These are phyloP conservation scores for Gossypium davidsonii DNA, from an alignment of 441 rosid species.

Conservation along the genomic window DNA sequence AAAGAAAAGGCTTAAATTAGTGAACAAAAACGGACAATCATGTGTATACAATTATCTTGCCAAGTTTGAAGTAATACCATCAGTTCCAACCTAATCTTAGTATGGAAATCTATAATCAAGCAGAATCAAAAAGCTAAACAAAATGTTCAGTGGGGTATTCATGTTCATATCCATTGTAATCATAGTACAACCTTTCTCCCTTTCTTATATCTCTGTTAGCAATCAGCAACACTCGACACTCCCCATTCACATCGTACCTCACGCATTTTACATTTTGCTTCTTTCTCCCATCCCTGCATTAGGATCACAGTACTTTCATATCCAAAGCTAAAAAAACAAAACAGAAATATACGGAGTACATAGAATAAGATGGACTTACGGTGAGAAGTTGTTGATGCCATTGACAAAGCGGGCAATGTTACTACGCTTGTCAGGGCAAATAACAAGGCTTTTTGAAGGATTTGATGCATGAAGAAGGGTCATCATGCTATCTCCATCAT, in stretches of 20 bases:
- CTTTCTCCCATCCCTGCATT: conserved; percentile 58
- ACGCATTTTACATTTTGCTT: conserved; percentile 66
- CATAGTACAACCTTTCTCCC: conserved; percentile 71
- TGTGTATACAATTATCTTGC: background rate
- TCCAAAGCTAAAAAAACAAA: background rate
- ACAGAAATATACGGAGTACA: background rate
- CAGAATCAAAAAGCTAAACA: conserved; percentile 32
- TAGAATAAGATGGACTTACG: conserved; percentile 34
- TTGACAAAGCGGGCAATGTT: conserved; percentile 60
- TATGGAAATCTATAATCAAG: background rate
- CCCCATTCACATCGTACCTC: conserved; percentile 48
- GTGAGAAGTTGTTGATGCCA: conserved; percentile 64
- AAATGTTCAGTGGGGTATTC: conserved; percentile 89
- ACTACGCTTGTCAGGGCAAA: conserved; percentile 53
- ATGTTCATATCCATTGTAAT: conserved; percentile 81
- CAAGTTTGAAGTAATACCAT: background rate
- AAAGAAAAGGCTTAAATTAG: background rate
- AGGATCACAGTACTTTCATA: background rate
- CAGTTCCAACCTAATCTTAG: background rate
- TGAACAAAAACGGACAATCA: background rate
- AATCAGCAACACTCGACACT: conserved; percentile 53
- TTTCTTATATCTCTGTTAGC: conserved; percentile 55
- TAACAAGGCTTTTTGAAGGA: conserved; percentile 45
- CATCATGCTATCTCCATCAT: conserved; percentile 76
- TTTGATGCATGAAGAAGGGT: conserved; percentile 46